phyloP scores from a whole-genome alignment of 2,329 filamentous ascomycete genomes.

The Fusarium anthophilum region DNA sequence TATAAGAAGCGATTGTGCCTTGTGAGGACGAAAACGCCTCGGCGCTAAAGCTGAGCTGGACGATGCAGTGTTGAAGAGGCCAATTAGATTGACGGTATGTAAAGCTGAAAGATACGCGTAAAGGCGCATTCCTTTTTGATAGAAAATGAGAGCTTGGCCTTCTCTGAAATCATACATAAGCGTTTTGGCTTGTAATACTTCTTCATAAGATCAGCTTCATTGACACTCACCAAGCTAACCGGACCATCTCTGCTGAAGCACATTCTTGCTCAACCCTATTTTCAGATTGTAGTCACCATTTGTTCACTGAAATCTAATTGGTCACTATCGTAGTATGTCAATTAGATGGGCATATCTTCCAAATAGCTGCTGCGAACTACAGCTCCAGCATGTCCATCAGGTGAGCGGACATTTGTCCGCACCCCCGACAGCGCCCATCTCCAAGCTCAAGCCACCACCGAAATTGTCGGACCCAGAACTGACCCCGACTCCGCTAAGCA shows the following conservation, averaged over 20 bases:
- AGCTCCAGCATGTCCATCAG: not conserved
- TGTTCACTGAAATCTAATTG: not conserved
- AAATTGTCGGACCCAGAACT: not conserved
- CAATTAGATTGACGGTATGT: not conserved
- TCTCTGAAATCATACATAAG: too few relatives aligned
- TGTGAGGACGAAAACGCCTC: not conserved
- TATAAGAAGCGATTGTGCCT: not conserved
- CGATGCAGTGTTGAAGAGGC: not conserved
- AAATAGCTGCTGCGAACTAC: not conserved
- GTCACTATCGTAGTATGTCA: accelerated
- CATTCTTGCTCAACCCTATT: not conserved
- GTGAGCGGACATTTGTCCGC: not conserved
- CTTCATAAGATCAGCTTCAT: not conserved
- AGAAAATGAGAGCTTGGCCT: accelerated
- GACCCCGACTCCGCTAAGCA: not conserved
- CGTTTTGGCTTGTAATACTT: too few relatives aligned
- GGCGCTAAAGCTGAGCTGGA: not conserved
- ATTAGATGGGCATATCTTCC: not conserved
- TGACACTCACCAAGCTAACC: not conserved
- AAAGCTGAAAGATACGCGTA: not conserved
- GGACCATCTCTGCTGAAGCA: accelerated
- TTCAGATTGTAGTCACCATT: not conserved
- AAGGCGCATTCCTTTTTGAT: accelerated
- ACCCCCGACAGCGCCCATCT: not conserved
- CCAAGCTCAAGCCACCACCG: not conserved